A percentile compares a stretch with the other conserved stretches of the same genome.
phyloP scores from a whole-genome alignment of 371 early-diverging fungal genomes.

The Apophysomyces trapeziformis region DNA sequence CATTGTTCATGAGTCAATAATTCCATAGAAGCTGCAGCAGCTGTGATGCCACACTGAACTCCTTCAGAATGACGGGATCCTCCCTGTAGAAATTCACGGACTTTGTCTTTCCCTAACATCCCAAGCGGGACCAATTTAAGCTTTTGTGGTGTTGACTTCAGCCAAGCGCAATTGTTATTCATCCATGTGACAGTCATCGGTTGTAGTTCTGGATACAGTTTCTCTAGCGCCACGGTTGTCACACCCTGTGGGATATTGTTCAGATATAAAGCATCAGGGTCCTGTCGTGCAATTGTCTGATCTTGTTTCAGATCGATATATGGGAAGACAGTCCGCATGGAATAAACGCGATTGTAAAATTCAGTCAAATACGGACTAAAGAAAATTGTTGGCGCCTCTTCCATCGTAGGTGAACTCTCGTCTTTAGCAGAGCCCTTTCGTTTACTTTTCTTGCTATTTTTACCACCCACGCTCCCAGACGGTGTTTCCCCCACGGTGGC shows the following conservation, averaged over 20 bases:
- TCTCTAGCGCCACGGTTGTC: conserved; percentile 40
- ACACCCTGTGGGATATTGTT: conserved; percentile 48
- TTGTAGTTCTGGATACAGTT: conserved; percentile 42
- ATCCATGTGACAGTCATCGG: conserved; percentile 52
- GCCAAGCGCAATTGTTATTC: conserved; percentile 47
- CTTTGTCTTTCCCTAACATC: conserved; percentile 24
- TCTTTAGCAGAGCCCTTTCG: too few relatives aligned
- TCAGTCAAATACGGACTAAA: conserved; percentile 25
- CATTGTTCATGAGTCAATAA: conserved; percentile 34
- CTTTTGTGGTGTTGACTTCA: conserved; percentile 40
- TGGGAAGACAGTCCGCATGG: conserved; percentile 55
- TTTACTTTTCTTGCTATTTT: too few relatives aligned
- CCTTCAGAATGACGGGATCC: conserved; percentile 19
- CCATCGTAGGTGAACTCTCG: conserved; percentile 12
- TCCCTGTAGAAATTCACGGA: conserved; percentile 33
- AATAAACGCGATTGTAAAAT: conserved; percentile 50
- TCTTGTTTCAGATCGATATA: conserved; percentile 52
- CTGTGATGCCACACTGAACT: conserved; percentile 33
- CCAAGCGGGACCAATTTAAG: conserved; percentile 36
- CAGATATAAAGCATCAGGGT: conserved; percentile 44
- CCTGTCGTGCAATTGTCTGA: conserved; percentile 37
- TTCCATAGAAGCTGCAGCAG: conserved; percentile 40
- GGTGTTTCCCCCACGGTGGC: too few relatives aligned
- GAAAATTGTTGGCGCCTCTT: conserved; percentile 19
- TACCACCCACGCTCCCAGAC: too few relatives aligned